phyloP scores from a whole-genome alignment of 768 basidiomycete genomes.

The Gautieria morchelliformis region DNA sequence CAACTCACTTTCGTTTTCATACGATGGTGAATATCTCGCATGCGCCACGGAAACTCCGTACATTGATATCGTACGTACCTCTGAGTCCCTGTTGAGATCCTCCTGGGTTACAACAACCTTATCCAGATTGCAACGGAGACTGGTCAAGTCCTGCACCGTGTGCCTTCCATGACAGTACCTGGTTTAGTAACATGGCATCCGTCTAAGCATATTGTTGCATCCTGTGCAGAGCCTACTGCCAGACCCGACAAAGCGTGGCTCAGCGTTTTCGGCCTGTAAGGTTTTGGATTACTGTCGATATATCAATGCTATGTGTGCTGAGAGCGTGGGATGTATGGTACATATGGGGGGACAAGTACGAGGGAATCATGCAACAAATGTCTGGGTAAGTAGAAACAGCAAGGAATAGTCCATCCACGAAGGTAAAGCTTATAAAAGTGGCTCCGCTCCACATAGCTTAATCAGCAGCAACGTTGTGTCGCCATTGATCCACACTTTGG shows the following conservation, averaged over 20 bases:
- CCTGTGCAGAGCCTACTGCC: constrained; percentile 35
- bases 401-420: background rate
- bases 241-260: constrained; percentile 52
- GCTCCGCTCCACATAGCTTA: background rate
- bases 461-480: constrained; percentile 49
- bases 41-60: constrained; percentile 64
- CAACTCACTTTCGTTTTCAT: constrained; percentile 67
- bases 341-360: background rate
- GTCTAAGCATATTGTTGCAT: constrained; percentile 70
- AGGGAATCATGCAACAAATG: background rate
- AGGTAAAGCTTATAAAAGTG: background rate
- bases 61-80: constrained; percentile 65
- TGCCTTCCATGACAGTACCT: constrained; percentile 61
- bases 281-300: constrained; percentile 11
- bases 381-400: background rate
- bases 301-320: background rate
- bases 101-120: background rate
- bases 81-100: background rate
- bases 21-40: constrained; percentile 77
- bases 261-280: constrained; percentile 57
- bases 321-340: background rate
- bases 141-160: constrained; percentile 62
- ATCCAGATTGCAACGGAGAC: constrained; percentile 74
- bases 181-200: constrained; percentile 78
- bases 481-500: constrained; percentile 70